Percentiles rank a stretch among this genome's conserved stretches.
phyloP scores from a whole-genome alignment of 805 yeast species.

The Metschnikowia continentalis region DNA sequence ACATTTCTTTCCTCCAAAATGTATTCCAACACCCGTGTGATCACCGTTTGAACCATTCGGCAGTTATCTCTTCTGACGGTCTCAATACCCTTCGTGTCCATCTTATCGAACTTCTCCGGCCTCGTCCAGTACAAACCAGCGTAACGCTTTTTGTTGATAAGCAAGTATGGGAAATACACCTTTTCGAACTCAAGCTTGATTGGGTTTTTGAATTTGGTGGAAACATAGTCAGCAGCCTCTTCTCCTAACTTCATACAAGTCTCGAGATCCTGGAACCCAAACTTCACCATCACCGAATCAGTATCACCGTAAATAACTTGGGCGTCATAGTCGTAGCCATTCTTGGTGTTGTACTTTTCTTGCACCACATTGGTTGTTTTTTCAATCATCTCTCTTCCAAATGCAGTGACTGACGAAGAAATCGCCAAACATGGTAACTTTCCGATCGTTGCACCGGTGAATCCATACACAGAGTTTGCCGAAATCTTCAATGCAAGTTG shows the following conservation, averaged over 20 bases:
- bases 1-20: constrained; percentile 88
- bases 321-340: constrained; percentile 82
- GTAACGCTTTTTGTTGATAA: constrained; percentile 93
- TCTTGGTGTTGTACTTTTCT: constrained; percentile 67
- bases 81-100: constrained; percentile 98
- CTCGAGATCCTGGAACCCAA: constrained; percentile 75
- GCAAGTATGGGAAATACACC: constrained; percentile 88
- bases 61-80: constrained; percentile 98
- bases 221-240: constrained; percentile 89
- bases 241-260: constrained; percentile 90
- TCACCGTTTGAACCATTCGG: constrained; percentile 87
- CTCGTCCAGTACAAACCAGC: constrained; percentile 97
- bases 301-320: constrained; percentile 97
- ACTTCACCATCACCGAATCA: constrained; percentile 98
- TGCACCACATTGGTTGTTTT: constrained; percentile 83
- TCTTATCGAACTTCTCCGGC: constrained; percentile 87
- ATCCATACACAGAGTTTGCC: constrained; percentile 98
- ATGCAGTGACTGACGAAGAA: constrained; percentile 92
- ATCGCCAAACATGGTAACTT: constrained; percentile 94
- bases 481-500: constrained; percentile 94
- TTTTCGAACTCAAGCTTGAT: constrained; percentile 95
- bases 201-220: constrained; percentile 74
- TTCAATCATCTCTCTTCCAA: constrained; percentile 96
- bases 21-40: constrained; percentile 81
- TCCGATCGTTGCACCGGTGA: constrained; percentile 98